Percentiles rank a stretch among this genome's conserved stretches.
phyloP scores from a whole-genome alignment of 73 alveolate species.

The Symbiodinium natans region DNA sequence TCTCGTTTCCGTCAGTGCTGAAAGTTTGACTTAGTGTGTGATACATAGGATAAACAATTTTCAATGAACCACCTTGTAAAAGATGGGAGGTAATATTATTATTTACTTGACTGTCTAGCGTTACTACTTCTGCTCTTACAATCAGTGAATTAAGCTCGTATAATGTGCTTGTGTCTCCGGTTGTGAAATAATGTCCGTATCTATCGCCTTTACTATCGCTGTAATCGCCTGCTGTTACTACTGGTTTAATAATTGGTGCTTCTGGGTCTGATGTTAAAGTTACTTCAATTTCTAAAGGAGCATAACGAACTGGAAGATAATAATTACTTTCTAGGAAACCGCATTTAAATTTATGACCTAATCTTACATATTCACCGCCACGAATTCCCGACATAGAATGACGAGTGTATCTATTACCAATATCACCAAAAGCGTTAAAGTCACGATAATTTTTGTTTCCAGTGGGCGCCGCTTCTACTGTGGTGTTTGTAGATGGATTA shows the following conservation, averaged over 20 bases:
- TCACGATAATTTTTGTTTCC: background rate
- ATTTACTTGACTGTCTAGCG: constrained; percentile 7
- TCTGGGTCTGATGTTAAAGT: background rate
- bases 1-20: constrained; percentile 1
- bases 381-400: constrained; percentile 11
- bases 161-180: background rate
- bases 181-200: background rate
- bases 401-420: background rate
- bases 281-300: constrained; percentile 20
- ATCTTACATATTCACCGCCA: background rate
- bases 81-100: constrained; percentile 3
- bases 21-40: constrained; percentile 21
- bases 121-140: constrained; percentile 7
- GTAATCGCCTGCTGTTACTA: background rate
- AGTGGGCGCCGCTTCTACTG: too few relatives aligned
- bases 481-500: background rate
- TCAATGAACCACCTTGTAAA: background rate
- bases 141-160: background rate
- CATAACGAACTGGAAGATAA: background rate
- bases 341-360: background rate
- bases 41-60: constrained; percentile 27
- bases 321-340: background rate
- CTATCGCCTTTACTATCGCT: background rate
- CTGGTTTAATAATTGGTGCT: background rate
- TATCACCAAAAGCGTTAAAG: too few relatives aligned